A percentile compares a stretch with the other conserved stretches of the same genome.
Evolutionary conservation across 352 stramenopile species (phyloP).

Genomic region (Phytophthora pisi): DNA sequence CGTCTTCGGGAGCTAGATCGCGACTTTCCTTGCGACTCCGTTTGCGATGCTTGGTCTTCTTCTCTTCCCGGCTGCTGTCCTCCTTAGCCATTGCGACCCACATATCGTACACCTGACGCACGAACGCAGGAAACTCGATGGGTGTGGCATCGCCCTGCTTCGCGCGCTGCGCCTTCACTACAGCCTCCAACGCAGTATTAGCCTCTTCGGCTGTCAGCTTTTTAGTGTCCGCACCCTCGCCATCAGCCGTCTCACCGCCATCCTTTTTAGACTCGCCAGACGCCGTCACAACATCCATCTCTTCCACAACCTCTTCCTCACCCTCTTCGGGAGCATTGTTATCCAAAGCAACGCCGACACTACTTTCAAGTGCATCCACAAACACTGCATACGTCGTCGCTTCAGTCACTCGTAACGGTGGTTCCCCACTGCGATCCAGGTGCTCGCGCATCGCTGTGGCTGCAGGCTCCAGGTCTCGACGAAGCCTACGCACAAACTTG

Average conservation of each 20-base stretch:
- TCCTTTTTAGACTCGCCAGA: not conserved
- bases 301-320: constrained; percentile 44
- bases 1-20: constrained; percentile 16
- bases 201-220: constrained; percentile 25
- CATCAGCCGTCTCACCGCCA: not conserved
- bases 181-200: constrained; percentile 24
- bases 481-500: constrained; percentile 49
- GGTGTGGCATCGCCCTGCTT: constrained; percentile 15
- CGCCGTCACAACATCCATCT: constrained; percentile 1
- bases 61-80: constrained; percentile 30
- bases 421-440: constrained; percentile 39
- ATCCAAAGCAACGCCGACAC: constrained; percentile 43
- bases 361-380: constrained; percentile 34
- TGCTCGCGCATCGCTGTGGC: constrained; percentile 32
- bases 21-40: constrained; percentile 34
- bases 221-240: constrained; percentile 14
- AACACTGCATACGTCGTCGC: constrained; percentile 51
- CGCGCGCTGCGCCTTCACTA: constrained; percentile 33
- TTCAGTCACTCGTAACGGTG: constrained; percentile 36
- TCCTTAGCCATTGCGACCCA: constrained; percentile 46
- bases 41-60: constrained; percentile 29
- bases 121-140: constrained; percentile 40
- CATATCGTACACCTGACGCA: constrained; percentile 53
- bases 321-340: constrained; percentile 67
- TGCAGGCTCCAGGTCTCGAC: constrained; percentile 36